Evolutionary conservation across 306 rosid species (phyloP).

Genomic region (Macrotyloma uniflorum): DNA sequence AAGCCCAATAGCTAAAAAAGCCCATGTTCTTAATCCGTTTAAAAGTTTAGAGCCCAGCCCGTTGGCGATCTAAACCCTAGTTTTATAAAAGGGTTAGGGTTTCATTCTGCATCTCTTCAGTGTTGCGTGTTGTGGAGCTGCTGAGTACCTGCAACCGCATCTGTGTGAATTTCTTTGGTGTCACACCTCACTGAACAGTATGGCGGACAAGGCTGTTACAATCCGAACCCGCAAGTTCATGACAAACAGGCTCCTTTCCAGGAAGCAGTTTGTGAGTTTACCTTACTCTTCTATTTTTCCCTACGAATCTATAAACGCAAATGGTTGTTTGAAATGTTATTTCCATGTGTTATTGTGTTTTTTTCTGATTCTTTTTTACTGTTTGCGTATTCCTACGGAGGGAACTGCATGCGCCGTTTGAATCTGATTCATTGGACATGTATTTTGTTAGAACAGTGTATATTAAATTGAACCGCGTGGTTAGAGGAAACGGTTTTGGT

Average conservation of each 20-base stretch:
- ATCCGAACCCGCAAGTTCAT: constrained; percentile 89
- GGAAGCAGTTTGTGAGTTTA: constrained; percentile 85
- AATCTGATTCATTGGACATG: neutral
- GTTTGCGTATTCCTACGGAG: neutral
- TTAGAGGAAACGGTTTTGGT: neutral
- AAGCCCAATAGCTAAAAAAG: too few relatives aligned
- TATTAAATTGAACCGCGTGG: neutral
- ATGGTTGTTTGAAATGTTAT: neutral
- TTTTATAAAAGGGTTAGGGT: constrained; percentile 22
- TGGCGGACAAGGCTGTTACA: constrained; percentile 94
- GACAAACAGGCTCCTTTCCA: constrained; percentile 90
- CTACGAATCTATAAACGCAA: neutral
- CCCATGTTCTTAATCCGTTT: too few relatives aligned
- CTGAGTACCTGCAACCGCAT: neutral
- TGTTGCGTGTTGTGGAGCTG: constrained; percentile 4
- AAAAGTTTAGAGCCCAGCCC: neutral
- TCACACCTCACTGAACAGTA: constrained; percentile 30
- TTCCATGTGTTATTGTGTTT: neutral
- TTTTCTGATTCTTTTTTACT: neutral
- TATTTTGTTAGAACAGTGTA: too few relatives aligned
- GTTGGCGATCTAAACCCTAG: constrained; percentile 44
- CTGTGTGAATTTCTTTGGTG: neutral
- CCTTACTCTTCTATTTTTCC: neutral
- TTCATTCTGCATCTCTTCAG: neutral
- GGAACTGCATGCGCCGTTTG: neutral